phyloP scores from a whole-genome alignment of 192 early-diverging fungal genomes.

The Chytriomyces hyalinus region DNA sequence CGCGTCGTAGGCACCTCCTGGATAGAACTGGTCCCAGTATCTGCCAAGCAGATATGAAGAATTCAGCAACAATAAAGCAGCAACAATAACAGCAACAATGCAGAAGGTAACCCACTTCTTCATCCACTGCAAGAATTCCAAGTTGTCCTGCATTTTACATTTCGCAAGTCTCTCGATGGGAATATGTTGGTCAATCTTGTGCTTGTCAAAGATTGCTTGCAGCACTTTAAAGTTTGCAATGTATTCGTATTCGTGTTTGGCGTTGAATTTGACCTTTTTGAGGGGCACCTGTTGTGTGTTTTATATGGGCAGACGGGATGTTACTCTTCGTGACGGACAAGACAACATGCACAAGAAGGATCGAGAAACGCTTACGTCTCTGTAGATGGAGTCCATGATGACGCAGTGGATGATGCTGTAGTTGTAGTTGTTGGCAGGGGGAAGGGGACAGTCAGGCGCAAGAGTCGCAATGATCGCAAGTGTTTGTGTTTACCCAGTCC shows the following conservation, averaged over 20 bases:
- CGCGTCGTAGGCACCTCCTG: constrained; percentile 85
- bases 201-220: constrained; percentile 84
- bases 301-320: not conserved
- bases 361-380: constrained; percentile 44
- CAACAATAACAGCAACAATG: not conserved
- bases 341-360: not conserved
- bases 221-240: constrained; percentile 96
- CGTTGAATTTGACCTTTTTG: constrained; percentile 90
- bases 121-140: constrained; percentile 97
- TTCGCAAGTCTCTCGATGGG: constrained; percentile 89
- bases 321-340: not conserved
- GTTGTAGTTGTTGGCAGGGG: not conserved
- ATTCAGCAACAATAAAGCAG: not conserved
- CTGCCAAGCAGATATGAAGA: constrained; percentile 36
- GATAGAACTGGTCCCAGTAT: constrained; percentile 90
- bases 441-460: not conserved
- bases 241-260: constrained; percentile 97
- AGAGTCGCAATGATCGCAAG: not conserved
- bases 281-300: constrained; percentile 69
- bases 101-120: constrained; percentile 57
- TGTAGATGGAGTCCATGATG: constrained; percentile 78
- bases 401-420: constrained; percentile 70
- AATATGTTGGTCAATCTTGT: constrained; percentile 91
- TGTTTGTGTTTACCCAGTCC: constrained; percentile 63
- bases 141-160: constrained; percentile 97